These are phyloP conservation scores for Fusarium sp. DNA, from an alignment of 2,329 filamentous ascomycete species.

Conservation along the genomic window DNA sequence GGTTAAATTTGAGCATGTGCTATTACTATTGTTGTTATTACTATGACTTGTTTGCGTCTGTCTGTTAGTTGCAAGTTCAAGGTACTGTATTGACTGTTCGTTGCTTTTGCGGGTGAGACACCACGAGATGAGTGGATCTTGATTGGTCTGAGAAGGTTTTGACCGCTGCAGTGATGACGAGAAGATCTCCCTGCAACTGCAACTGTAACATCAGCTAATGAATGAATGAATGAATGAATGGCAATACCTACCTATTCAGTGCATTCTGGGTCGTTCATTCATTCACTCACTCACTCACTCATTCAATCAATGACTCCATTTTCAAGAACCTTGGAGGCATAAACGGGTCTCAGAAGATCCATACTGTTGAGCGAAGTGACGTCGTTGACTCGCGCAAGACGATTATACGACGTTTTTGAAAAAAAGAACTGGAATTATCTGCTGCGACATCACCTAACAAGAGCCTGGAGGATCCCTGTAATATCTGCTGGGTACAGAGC, in stretches of 20 bases:
- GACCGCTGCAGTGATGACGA: constrained; percentile 12
- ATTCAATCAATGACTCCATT: not conserved
- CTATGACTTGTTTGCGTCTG: not conserved
- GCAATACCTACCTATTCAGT: not conserved
- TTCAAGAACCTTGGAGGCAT: constrained; percentile 2
- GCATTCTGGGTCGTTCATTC: not conserved
- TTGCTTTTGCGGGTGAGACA: constrained; percentile 26
- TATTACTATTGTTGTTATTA: not conserved
- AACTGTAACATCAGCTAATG: not conserved
- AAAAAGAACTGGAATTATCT: not conserved
- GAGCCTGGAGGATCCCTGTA: not conserved
- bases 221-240: not conserved
- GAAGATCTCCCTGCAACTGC: constrained; percentile 9
- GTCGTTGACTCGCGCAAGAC: constrained; percentile 22
- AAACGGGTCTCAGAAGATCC: constrained; percentile 9
- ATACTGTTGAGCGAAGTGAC: constrained; percentile 25
- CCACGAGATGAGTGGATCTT: constrained; percentile 32
- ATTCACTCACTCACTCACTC: not conserved
- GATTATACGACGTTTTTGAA: not conserved
- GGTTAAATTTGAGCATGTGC: not conserved
- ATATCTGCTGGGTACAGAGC: not conserved
- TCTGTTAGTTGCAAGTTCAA: not conserved
- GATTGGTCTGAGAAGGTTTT: constrained; percentile 15
- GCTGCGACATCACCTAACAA: not conserved
- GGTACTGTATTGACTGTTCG: not conserved